phyloP scores from a whole-genome alignment of 345 rosid genomes.

The Salix purpurea region DNA sequence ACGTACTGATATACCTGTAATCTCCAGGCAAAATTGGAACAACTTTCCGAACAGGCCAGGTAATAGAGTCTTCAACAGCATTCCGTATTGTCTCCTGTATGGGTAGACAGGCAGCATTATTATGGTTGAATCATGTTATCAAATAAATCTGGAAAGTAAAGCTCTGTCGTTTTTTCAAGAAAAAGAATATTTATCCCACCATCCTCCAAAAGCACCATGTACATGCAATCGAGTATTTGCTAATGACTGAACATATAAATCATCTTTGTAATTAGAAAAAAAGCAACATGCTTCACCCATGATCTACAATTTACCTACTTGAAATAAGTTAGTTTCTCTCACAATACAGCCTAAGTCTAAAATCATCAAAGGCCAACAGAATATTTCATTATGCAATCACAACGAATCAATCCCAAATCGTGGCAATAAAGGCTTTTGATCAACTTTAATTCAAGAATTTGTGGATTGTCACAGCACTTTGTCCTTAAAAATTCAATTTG shows the following conservation, averaged over 20 bases:
- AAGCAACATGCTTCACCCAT: neutral
- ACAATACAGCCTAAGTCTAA: neutral
- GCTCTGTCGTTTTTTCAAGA: neutral
- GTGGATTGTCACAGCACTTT: neutral
- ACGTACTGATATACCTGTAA: slow-evolving; percentile 54
- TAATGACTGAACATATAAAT: neutral
- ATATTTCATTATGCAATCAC: neutral
- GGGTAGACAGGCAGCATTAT: slow-evolving; percentile 12
- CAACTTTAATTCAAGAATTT: neutral
- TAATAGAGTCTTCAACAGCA: slow-evolving; percentile 94
- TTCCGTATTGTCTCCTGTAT: slow-evolving; percentile 79
- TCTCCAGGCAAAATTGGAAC: slow-evolving; percentile 97
- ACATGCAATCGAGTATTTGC: neutral
- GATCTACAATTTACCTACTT: neutral
- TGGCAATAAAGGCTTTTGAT: neutral
- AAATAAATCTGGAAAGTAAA: neutral
- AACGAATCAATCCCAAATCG: neutral
- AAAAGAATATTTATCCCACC: neutral
- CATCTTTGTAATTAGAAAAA: neutral
- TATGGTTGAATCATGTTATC: neutral
- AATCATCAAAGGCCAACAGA: neutral
- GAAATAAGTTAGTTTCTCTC: neutral
- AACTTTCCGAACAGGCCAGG: slow-evolving; percentile 98
- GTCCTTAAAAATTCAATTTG: neutral
- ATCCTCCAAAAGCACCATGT: neutral